Evolutionary conservation across 2,329 filamentous ascomycete genomes (phyloP), one percentile per base, ranked within the genome.

Genomic region (Pyrenochaeta sp.): DNA sequence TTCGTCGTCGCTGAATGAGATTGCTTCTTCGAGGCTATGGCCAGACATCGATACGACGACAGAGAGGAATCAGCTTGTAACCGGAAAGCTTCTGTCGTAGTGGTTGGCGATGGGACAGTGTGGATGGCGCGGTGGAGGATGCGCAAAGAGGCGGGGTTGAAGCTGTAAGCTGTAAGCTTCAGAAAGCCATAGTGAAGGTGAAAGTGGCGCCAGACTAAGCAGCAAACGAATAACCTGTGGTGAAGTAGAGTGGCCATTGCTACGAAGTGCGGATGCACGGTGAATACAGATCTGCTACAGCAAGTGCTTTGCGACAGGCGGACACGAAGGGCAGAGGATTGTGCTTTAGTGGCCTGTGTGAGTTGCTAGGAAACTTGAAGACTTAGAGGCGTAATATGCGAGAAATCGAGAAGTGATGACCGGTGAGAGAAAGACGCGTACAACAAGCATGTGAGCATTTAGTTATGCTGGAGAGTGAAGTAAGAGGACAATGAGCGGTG

Each of bases 1-100:
- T 2, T 48, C 25, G 19, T 59, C 56, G n/a, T 62, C 56, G 39
- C 15, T 43, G 28, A 44, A 43, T 1, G 27, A 36, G 47, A 52
- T 58, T 4, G 54, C 54, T 2, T 52, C 36, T 15, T 39, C 52
- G 30, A 50, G 45, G 19, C 27, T 54, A 10, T 22, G 22, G 12
- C 52, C 52, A 6, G 52, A 54, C 52, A 54, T 54, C 3, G 27
- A 24, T 9, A 13, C 8, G 36, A 39, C 27, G 19, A 19, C 19
- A 1, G 19, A 19, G 19, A 19, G 19, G 19, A 19, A 19, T 19
- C 19, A 19, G 19, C 19, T 19, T 19, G 19, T 19, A 19, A 19
- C 19, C 19, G 19, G 19, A 19, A 19, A 19, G 19, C 19, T 30
- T 5, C 5, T 46, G 12, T 8, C 5, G 28, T 47, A 3, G 45